Evolutionary conservation across 495 filamentous ascomycete species (phyloP), one percentile per base, ranked within the genome.

Genomic region (Penicillium ochrochloron): DNA sequence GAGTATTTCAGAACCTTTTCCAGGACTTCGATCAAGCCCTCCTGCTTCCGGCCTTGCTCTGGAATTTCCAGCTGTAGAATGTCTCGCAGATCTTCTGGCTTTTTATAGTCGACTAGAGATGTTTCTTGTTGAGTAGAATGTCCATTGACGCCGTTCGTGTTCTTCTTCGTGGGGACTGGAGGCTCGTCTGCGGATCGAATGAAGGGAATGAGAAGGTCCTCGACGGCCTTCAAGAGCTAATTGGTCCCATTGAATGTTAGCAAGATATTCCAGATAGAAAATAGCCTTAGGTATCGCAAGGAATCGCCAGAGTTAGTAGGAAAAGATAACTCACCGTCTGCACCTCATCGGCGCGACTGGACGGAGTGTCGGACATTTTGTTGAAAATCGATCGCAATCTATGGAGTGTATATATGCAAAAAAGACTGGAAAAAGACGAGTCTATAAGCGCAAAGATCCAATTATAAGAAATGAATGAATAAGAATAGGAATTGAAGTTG

Each of bases 201-300:
- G 75, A 93, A 95, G 1, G 90, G 90, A 29, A 95, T 83, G 31
- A 97, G 82, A 37, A 93, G 84, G 34, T 85, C 78, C 82, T 92
- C 85, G 44, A 94, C 86, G 11, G 91, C 86, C 63, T 83, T 83
- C 12, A 96, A 79, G 35, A 95, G 84, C 92, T 94, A 64, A 48
- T 50, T 52, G 25, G 37, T 64, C 37, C 41, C 57, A 21, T 58
- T 12, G 11, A 48, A 12, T 0, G 1, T 37, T 29, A 39, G 31
- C 48, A 29, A 15, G n/a, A 3, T 8, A 31, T 50, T 48, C 19
- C 25, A 10, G 3, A 12, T 31, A 29, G 12, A 34, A 2, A 14
- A 39, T 14, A 31, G 1, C 34, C 15, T 29, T 21, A 37, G 14
- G 58, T 6, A 39, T 27, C 15, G 29, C 5, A 14, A 31, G 25